Base-by-base conservation (phyloP, 495 filamentous ascomycete genomes). In the Penicillium coprophilum region DNA sequence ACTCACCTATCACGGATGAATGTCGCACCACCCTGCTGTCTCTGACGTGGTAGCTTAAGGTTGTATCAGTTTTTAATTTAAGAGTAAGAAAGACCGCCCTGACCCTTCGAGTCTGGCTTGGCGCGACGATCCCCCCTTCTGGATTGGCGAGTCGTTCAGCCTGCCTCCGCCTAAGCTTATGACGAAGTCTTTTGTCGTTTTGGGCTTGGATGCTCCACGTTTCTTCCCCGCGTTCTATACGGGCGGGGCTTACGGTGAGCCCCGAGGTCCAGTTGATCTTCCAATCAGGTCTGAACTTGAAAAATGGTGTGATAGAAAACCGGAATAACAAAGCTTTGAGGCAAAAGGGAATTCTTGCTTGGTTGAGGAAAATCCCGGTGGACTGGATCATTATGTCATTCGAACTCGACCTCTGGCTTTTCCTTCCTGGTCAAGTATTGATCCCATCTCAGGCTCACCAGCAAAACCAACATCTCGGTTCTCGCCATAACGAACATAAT, bases 61-160 rank as follows among this genome's bases (percentile, higher is more conserved):
- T 67, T 59, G 47, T 57, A 60, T 67, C 10, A 46, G 24, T 19
- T 23, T 31, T 13, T 2, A 32, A 32, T 43, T 55, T 47, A 51
- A 53, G 48, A 43, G 6, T 27, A 30, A 40, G 17, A 50, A 11
- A n/a, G 46, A 12, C 55, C 57, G 31, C 44, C 51, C 52, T 55
- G 44, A 45, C 46, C 48, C 46, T 50, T 53, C 28, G 31, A 46
- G 56, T 23, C 27, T 36, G 48, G 46, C 63, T 66, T 67, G 64
- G 64, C 64, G 50, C 30, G 64, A 41, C 58, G 64, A 67, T 67
- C 64, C 27, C 27, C 24, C 32, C 2, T 9, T n/a, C 45, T 3
- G 40, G 13, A 62, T 67, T 62, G 61, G 62, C 17, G 41, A n/a
- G 41, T 38, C 21, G 13, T 21, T 8, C 20, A 4, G n/a, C 41